phyloP scores from a whole-genome alignment of 176 grass and related monocot genomes.

The Hyparrhenia diplandra region DNA sequence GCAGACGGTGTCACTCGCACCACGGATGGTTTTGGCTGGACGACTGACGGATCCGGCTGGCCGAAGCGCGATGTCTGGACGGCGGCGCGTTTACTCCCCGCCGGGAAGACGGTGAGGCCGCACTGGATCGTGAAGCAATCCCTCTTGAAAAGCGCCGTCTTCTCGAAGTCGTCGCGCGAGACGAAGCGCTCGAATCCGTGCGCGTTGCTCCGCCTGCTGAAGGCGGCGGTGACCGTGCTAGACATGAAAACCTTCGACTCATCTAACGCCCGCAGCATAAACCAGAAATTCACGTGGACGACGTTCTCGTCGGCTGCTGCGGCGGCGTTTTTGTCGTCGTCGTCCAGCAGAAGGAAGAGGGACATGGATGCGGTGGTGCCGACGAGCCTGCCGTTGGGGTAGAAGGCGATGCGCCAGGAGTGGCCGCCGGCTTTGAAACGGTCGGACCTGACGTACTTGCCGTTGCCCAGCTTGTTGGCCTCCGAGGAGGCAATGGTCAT shows the following conservation, averaged over 20 bases:
- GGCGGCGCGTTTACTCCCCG: background rate
- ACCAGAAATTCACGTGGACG: background rate
- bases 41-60: background rate
- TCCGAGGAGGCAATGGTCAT: background rate
- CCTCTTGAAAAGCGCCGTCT: background rate
- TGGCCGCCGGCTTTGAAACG: background rate
- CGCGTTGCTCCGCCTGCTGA: background rate
- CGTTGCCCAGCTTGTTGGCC: background rate
- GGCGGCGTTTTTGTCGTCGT: background rate
- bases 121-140: background rate
- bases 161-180: background rate
- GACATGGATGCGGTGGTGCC: background rate
- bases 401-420: background rate
- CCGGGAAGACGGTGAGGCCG: background rate
- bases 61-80: background rate
- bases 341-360: background rate
- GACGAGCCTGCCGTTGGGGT: background rate
- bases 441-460: background rate
- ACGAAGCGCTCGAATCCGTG: background rate
- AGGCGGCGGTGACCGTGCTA: background rate
- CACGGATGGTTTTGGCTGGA: background rate
- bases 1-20: too few species aligned
- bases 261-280: background rate
- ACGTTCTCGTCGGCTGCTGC: background rate
- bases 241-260: background rate